Conservation (phyloP, 2,329 filamentous ascomycete species). For the Epichloe scottii region DNA sequence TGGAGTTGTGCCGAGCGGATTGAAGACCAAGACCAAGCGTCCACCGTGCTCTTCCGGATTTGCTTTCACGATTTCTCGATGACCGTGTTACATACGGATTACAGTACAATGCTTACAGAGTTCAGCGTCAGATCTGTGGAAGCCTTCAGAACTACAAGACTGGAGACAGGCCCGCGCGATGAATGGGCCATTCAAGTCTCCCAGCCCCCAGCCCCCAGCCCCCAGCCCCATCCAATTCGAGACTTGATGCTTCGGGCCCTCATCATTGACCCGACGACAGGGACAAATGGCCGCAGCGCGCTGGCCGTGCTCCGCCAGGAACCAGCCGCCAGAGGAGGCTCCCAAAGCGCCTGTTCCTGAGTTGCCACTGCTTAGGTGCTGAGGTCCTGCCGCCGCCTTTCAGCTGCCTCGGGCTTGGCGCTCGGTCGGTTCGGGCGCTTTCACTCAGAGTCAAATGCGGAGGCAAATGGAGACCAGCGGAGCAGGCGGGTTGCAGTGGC, state of each 20-base stretch:
- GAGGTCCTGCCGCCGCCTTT: no score
- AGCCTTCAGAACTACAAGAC: neutral
- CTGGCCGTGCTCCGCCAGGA: no score
- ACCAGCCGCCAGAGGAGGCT: neutral
- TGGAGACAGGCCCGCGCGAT: no score
- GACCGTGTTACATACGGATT: neutral
- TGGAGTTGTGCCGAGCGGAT: neutral
- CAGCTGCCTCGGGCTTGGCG: neutral
- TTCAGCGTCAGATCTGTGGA: neutral
- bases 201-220: no score
- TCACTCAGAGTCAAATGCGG: neutral
- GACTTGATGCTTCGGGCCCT: no score
- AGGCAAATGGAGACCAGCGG: neutral
- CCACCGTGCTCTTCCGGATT: neutral
- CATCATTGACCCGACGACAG: no score
- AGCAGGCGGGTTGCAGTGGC: neutral
- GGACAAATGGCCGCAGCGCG: no score
- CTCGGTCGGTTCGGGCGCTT: neutral
- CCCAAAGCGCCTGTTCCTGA: conserved; percentile 2
- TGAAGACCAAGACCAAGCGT: neutral
- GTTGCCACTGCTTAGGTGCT: neutral
- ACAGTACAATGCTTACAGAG: no score
- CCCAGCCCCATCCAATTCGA: no score
- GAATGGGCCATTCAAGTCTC: neutral
- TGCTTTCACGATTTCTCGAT: neutral